These are phyloP conservation scores for Solidago caesia DNA, from an alignment of 129 eudicot genomes.

Conservation along the genomic window DNA sequence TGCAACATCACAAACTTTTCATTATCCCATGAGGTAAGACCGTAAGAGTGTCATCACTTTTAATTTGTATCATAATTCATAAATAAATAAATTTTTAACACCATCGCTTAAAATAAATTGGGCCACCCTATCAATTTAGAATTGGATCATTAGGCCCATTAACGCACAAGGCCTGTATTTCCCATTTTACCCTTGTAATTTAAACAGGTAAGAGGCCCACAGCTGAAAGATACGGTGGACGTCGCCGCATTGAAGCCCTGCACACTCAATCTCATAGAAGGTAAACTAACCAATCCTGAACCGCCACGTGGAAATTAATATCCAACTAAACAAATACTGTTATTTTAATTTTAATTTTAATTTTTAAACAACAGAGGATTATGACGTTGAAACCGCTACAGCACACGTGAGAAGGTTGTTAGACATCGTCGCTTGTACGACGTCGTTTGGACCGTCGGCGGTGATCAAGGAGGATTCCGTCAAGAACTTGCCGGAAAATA, in stretches of 20 bases:
- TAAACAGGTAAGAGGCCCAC: slow-evolving; percentile 79
- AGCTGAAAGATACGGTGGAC: slow-evolving; percentile 91
- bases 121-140: slow-evolving; percentile 25
- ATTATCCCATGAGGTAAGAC: slow-evolving; percentile 93
- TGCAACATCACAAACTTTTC: slow-evolving; percentile 85
- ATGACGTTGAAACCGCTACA: slow-evolving; percentile 73
- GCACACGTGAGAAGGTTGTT: slow-evolving; percentile 87
- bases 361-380: slow-evolving; percentile 68
- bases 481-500: slow-evolving; percentile 49
- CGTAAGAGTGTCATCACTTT: not conserved
- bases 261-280: slow-evolving; percentile 69
- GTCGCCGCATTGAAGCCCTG: slow-evolving; percentile 91
- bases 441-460: slow-evolving; percentile 92
- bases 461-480: slow-evolving; percentile 59
- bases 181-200: not conserved
- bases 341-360: not conserved
- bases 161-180: slow-evolving; percentile 1
- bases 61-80: not conserved
- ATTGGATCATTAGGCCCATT: slow-evolving; percentile 18
- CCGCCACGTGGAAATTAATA: slow-evolving; percentile 17
- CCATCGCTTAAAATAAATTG: not conserved
- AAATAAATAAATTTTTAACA: not conserved
- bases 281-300: slow-evolving; percentile 34
- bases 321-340: slow-evolving; percentile 20
- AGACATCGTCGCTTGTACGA: slow-evolving; percentile 95